Base-by-base conservation (phyloP, 257 asterid genomes). In the Eucommia ulmoides region DNA sequence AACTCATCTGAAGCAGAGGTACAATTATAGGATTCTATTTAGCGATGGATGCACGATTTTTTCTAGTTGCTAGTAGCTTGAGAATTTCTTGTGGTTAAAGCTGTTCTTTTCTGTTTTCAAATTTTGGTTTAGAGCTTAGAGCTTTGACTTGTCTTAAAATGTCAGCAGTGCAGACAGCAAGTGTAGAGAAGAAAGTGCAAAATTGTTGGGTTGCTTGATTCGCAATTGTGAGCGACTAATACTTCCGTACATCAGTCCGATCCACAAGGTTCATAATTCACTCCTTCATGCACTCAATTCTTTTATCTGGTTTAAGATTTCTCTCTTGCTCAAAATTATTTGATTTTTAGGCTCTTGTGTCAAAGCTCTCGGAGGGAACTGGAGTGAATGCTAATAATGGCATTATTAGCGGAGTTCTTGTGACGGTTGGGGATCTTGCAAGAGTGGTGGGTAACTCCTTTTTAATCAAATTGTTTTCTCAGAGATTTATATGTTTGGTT, bases 111-210 rank as follows among this genome's bases (percentile, higher is more conserved):
- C 57, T 51, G 53, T 20, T n/a, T n/a, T 46, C 10, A 53, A 19
- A 50, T 51, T 59, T 45, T 38, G 19, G 45, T 49, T 66, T 50
- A 49, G 23, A 46, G 52, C 20, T 45, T 54, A 19, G 44, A 56
- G 46, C 51, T 63, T 58, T 74, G 45, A 74, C 55, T 47, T 64
- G 33, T 54, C 58, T 58, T 45, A 61, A 59, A 64, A 51, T 70
- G 80, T 71, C 53, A 60, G 71, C 95, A 91, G 99, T 65, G 94
- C 96, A 54, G 99, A 91, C 74, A 79, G 78, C 72, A 91, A 91
- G 73, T 91, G 99, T 78, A 74, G 93, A 70, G 99, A 91, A 75
- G 96, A 91, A 72, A 91, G 99, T 75, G 96, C 99, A 11, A 91
- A 81, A 67, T 72, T 91, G 71, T 77, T 91, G 79, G 99, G 99